phyloP scores from a whole-genome alignment of 2,329 filamentous ascomycete species.

The Elsinoe necatrix region DNA sequence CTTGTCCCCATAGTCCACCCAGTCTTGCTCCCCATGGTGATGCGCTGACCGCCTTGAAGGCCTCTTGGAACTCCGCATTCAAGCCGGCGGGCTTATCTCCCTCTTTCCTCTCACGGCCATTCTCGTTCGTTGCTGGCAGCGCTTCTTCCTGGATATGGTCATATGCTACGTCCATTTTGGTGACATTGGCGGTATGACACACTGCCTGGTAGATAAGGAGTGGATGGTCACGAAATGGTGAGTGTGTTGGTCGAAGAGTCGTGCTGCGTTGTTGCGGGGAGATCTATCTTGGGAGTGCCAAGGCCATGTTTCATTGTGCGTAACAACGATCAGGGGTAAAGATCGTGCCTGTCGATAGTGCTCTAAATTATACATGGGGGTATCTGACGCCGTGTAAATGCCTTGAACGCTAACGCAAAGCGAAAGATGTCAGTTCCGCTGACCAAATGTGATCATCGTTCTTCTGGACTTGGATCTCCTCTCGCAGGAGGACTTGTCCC shows the following conservation, averaged over 20 bases:
- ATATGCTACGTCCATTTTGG: slow-evolving; percentile 88
- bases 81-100: slow-evolving; percentile 43
- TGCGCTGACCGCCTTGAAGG: slow-evolving; percentile 84
- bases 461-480: neutral
- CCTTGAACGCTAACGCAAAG: neutral
- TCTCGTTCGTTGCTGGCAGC: slow-evolving; percentile 44
- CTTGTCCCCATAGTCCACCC: slow-evolving; percentile 79
- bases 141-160: slow-evolving; percentile 89
- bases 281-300: slow-evolving; percentile 4
- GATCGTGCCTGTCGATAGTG: neutral
- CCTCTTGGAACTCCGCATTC: slow-evolving; percentile 85
- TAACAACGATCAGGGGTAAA: neutral
- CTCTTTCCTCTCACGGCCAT: slow-evolving; percentile 40
- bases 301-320: neutral
- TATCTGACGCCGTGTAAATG: slow-evolving; percentile 11
- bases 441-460: neutral
- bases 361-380: neutral
- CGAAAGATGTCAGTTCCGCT: neutral
- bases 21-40: slow-evolving; percentile 86
- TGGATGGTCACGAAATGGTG: neutral
- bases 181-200: neutral
- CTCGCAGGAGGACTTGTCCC: slow-evolving; percentile 10
- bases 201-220: neutral
- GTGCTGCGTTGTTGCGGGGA: slow-evolving; percentile 1
- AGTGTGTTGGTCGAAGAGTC: neutral